phyloP scores from a whole-genome alignment of 345 rosid species.

The Schrenkiella parvula region DNA sequence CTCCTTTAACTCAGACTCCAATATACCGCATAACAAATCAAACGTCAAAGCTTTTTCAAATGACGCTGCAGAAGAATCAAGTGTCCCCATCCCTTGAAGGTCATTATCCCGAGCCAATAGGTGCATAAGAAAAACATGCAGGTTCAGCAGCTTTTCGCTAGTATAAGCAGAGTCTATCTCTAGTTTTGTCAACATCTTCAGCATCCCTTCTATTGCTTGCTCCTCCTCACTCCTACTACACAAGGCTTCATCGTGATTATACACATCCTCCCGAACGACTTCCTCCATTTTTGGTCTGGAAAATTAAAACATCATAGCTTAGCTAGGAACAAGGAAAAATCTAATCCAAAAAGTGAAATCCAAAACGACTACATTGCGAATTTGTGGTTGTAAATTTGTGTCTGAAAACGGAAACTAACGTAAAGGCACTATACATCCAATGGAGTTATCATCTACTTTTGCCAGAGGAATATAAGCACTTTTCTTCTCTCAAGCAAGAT shows the following conservation, averaged over 20 bases:
- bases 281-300: conserved; percentile 10
- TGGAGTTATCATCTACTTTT: background rate
- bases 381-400: background rate
- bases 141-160: conserved; percentile 58
- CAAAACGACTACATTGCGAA: background rate
- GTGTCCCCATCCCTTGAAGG: conserved; percentile 43
- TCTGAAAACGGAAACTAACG: background rate
- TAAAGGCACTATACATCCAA: background rate
- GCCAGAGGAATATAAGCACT: background rate
- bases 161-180: conserved; percentile 52
- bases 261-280: background rate
- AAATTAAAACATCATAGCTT: background rate
- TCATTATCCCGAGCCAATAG: conserved; percentile 65
- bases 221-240: conserved; percentile 30
- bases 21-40: conserved; percentile 66
- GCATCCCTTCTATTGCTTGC: conserved; percentile 39
- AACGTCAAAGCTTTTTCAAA: conserved; percentile 64
- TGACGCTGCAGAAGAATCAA: conserved; percentile 40
- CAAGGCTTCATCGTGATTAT: conserved; percentile 13
- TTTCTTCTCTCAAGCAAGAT: background rate
- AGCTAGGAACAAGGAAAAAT: background rate
- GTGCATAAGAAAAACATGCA: conserved; percentile 72
- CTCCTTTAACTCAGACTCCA: conserved; percentile 77
- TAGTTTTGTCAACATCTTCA: conserved; percentile 41
- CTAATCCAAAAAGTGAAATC: background rate